phyloP scores from a whole-genome alignment of 2,329 filamentous ascomycete species.

The Fusarium bactridioides region DNA sequence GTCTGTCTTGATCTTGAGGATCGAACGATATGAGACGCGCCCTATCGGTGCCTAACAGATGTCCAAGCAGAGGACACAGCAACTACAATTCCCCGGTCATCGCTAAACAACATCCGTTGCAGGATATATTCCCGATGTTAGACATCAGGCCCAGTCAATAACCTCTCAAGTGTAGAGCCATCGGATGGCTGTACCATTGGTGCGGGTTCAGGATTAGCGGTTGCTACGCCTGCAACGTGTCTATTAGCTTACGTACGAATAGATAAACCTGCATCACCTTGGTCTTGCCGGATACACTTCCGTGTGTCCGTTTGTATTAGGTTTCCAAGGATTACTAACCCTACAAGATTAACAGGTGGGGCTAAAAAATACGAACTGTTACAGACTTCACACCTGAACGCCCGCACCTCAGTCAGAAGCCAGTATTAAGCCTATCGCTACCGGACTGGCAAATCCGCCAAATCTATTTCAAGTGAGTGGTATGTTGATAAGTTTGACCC shows the following conservation, averaged over 20 bases:
- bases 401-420: background rate
- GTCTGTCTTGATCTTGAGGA: too few relatives aligned
- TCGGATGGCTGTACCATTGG: background rate
- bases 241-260: background rate
- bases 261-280: background rate
- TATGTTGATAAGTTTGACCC: background rate
- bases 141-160: too few relatives aligned
- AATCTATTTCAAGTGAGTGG: fast-evolving
- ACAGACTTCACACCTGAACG: background rate
- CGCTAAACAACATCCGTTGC: too few relatives aligned
- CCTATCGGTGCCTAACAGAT: too few relatives aligned
- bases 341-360: background rate
- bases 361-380: background rate
- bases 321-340: background rate
- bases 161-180: too few relatives aligned
- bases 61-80: too few relatives aligned
- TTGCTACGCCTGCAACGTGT: background rate
- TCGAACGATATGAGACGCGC: too few relatives aligned
- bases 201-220: too few relatives aligned
- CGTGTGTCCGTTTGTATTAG: background rate
- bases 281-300: too few relatives aligned
- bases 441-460: background rate
- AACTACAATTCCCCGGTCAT: too few relatives aligned
- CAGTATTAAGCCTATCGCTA: background rate
- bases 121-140: too few relatives aligned